Conservation (phyloP, 2,329 filamentous ascomycete species). For the Leptosphaerulina australis region DNA sequence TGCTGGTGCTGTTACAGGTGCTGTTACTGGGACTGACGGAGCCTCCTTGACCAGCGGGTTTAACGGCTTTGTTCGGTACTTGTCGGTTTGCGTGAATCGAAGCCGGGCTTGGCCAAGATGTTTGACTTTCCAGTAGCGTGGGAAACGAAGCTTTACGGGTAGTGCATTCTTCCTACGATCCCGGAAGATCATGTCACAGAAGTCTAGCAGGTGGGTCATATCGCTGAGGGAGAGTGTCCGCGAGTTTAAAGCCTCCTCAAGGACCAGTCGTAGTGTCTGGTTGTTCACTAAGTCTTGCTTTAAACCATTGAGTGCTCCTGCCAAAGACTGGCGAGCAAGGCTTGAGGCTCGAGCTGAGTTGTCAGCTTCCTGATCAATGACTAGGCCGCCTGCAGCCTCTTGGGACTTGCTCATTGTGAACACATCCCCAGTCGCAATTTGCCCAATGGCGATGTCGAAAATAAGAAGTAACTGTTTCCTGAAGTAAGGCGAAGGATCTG, state of each 20-base stretch:
- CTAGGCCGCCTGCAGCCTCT: constrained; percentile 52
- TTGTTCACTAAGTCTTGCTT: constrained; percentile 60
- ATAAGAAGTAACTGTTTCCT: constrained; percentile 59
- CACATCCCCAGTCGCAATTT: constrained; percentile 63
- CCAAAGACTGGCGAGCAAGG: constrained; percentile 62
- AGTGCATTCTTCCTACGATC: constrained; percentile 53
- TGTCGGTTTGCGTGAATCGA: constrained; percentile 38
- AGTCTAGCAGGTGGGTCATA: constrained; percentile 62
- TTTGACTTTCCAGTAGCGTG: constrained; percentile 62
- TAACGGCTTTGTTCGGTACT: constrained; percentile 26
- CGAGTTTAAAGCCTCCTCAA: constrained; percentile 63
- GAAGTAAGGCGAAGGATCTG: constrained; percentile 64
- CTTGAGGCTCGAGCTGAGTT: constrained; percentile 55
- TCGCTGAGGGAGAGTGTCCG: constrained; percentile 59
- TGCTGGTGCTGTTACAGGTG: background rate
- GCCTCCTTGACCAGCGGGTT: constrained; percentile 18
- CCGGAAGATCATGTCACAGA: constrained; percentile 63
- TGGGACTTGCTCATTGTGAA: constrained; percentile 38
- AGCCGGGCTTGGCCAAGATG: constrained; percentile 57
- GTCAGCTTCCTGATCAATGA: constrained; percentile 62
- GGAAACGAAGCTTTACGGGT: constrained; percentile 59
- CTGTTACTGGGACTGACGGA: constrained; percentile 15
- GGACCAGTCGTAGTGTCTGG: constrained; percentile 56
- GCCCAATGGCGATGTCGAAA: constrained; percentile 62
- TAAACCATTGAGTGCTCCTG: constrained; percentile 63